Evolutionary conservation across 441 rosid genomes (phyloP).

Genomic region (Populus hybrid): DNA sequence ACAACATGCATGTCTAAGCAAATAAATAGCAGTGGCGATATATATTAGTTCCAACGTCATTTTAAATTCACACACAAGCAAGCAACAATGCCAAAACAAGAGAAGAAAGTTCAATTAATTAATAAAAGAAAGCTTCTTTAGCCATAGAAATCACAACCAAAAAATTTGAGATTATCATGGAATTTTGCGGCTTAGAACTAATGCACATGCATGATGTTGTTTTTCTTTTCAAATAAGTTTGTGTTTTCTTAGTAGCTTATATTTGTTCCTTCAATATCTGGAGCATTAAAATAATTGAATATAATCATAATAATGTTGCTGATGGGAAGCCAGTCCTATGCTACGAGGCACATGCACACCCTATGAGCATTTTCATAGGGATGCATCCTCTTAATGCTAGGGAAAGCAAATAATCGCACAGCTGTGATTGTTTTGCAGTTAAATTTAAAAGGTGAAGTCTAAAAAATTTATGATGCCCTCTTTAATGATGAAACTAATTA

Average conservation of each 20-base stretch:
- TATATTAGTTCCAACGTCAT: background rate
- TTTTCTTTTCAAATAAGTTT: background rate
- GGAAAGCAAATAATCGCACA: background rate
- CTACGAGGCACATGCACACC: background rate
- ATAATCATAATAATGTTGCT: background rate
- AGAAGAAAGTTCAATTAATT: too few species aligned
- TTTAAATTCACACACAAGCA: background rate
- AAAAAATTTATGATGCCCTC: too few species aligned
- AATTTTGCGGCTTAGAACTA: conserved; percentile 53
- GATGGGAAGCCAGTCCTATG: background rate
- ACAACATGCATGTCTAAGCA: background rate
- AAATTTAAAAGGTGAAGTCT: conserved; percentile 42
- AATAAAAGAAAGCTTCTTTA: too few species aligned
- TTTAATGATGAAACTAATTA: too few species aligned
- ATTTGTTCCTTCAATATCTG: background rate
- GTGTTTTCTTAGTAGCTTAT: background rate
- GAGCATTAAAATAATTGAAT: background rate
- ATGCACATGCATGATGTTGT: conserved; percentile 47
- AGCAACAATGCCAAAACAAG: background rate
- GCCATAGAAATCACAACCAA: too few species aligned
- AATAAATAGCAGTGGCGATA: background rate
- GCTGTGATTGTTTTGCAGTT: background rate
- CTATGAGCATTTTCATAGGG: background rate
- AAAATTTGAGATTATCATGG: background rate
- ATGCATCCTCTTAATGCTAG: background rate